A percentile compares a stretch with the other conserved stretches of the same genome.
phyloP scores from a whole-genome alignment of 768 basidiomycete species.

The Psilocybe sp. region DNA sequence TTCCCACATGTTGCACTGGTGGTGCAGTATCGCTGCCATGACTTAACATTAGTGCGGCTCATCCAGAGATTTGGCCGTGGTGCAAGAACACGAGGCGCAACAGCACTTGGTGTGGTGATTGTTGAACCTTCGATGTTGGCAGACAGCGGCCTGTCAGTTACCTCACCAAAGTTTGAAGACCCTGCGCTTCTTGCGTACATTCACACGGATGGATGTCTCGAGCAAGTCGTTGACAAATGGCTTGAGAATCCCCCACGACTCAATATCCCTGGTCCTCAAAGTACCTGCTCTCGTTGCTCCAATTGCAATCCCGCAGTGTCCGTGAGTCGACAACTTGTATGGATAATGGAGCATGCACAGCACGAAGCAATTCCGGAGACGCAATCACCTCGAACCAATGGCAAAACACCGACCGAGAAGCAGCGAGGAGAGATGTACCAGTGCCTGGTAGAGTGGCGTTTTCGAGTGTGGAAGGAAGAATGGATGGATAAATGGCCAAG shows the following conservation, averaged over 20 bases:
- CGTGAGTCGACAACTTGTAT: neutral
- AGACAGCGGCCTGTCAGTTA: neutral
- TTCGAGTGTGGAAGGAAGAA: slow-evolving; percentile 1
- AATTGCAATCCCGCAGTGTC: slow-evolving; percentile 8
- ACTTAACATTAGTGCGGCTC: slow-evolving; percentile 9
- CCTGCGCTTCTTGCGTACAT: slow-evolving; percentile 7
- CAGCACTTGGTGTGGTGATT: slow-evolving; percentile 8
- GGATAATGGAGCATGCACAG: neutral
- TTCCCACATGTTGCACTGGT: slow-evolving; percentile 13
- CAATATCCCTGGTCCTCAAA: neutral
- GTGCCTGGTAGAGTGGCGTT: slow-evolving; percentile 6
- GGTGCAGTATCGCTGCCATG: slow-evolving; percentile 13
- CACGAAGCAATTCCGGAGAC: too few relatives aligned
- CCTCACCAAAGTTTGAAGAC: slow-evolving; percentile 6
- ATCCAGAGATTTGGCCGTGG: slow-evolving; percentile 13
- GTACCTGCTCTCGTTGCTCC: slow-evolving; percentile 10
- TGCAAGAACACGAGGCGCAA: slow-evolving; percentile 1
- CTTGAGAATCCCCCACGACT: slow-evolving; percentile 11
- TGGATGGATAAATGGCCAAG: slow-evolving; percentile 10
- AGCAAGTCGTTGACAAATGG: slow-evolving; percentile 10
- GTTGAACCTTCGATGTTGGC: slow-evolving; percentile 13
- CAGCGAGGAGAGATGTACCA: neutral
- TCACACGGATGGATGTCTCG: slow-evolving; percentile 1
- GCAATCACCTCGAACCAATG: too few relatives aligned
- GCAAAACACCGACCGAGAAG: neutral